Evolutionary conservation across 164 flowering plant species (phyloP).

Genomic region (Sextonia rubra): DNA sequence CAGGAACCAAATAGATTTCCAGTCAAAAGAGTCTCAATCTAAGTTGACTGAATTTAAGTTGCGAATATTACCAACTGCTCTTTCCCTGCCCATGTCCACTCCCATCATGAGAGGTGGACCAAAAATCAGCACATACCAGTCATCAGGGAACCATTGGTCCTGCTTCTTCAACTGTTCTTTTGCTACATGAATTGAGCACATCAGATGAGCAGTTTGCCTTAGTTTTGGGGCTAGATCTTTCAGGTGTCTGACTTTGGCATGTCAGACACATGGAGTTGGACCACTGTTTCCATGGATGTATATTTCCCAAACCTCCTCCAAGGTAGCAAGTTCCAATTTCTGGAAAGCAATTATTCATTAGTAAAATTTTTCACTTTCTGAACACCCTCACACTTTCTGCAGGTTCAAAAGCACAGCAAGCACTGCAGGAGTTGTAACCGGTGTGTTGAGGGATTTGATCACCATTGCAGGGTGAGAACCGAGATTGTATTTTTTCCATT

Average conservation of each 20-base stretch:
- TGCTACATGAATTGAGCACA: no score
- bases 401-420: constrained; percentile 89
- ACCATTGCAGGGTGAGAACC: constrained; percentile 86
- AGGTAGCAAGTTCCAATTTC: background rate
- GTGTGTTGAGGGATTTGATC: constrained; percentile 98
- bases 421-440: constrained; percentile 93
- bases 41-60: background rate
- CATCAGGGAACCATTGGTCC: background rate
- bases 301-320: background rate
- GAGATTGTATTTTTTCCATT: background rate
- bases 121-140: background rate
- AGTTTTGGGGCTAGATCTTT: background rate
- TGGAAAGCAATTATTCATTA: background rate
- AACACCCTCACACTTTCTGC: constrained; percentile 3
- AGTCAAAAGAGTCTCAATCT: background rate
- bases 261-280: background rate
- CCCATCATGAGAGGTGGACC: background rate
- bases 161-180: background rate
- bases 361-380: background rate
- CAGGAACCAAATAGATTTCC: background rate
- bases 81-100: background rate
- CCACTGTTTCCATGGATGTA: background rate
- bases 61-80: background rate
- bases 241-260: background rate
- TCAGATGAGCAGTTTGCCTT: no score